Evolutionary conservation across 192 early-diverging fungal species (phyloP).

Genomic region (Phycomyces blakesleeanus): DNA sequence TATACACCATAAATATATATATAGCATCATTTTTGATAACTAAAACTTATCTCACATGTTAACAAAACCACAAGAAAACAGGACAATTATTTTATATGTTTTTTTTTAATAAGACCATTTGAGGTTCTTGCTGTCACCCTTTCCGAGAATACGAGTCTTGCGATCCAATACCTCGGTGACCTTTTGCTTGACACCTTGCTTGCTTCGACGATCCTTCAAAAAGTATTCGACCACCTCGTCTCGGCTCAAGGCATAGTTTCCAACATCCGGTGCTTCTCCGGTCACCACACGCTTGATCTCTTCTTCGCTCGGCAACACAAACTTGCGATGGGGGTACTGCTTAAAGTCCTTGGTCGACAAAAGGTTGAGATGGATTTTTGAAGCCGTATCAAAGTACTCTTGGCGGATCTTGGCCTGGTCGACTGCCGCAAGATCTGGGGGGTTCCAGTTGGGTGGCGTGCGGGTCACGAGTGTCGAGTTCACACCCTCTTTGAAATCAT

Average conservation of each 20-base stretch:
- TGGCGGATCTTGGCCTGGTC: slow-evolving; percentile 45
- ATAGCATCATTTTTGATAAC: too few species aligned
- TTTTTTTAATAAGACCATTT: slow-evolving; percentile 33
- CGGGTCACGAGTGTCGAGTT: slow-evolving; percentile 73
- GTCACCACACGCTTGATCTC: slow-evolving; percentile 62
- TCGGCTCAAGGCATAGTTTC: slow-evolving; percentile 50
- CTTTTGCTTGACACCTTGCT: slow-evolving; percentile 69
- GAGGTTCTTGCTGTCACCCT: slow-evolving; percentile 24
- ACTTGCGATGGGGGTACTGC: slow-evolving; percentile 58
- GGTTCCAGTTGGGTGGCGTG: slow-evolving; percentile 69
- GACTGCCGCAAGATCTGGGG: slow-evolving; percentile 50
- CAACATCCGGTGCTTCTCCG: slow-evolving; percentile 62
- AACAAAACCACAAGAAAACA: too few species aligned
- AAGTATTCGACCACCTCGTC: slow-evolving; percentile 61
- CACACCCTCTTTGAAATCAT: slow-evolving; percentile 91
- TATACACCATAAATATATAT: too few species aligned
- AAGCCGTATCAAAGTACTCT: slow-evolving; percentile 51
- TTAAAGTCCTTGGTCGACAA: slow-evolving; percentile 38
- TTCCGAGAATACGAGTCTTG: slow-evolving; percentile 30
- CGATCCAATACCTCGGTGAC: slow-evolving; percentile 58
- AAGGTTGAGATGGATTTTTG: slow-evolving; percentile 33
- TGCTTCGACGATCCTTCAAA: slow-evolving; percentile 50
- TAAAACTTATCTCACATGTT: too few species aligned
- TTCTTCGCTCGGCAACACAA: slow-evolving; percentile 61
- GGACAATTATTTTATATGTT: not conserved